These are phyloP conservation scores for Venturia nashicola DNA, from an alignment of 2,329 filamentous ascomycete species.

Conservation along the genomic window DNA sequence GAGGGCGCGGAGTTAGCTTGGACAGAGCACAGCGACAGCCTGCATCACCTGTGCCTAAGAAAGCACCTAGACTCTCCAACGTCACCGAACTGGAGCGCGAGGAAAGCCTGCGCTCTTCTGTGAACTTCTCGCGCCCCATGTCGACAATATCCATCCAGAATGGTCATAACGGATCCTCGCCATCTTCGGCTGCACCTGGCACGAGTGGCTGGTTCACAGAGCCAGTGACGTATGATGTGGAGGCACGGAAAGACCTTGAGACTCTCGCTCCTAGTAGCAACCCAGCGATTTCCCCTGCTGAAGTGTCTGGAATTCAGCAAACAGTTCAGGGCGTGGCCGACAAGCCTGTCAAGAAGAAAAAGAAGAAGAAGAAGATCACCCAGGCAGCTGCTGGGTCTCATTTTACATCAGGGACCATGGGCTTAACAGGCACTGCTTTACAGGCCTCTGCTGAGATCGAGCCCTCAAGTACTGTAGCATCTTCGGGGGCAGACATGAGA, in stretches of 20 bases:
- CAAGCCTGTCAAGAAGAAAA: slow-evolving; percentile 30
- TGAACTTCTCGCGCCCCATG: slow-evolving; percentile 45
- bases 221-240: slow-evolving; percentile 18
- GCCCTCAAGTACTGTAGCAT: background rate
- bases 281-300: background rate
- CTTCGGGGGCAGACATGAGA: background rate
- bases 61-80: slow-evolving; percentile 24
- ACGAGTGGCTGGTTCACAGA: slow-evolving; percentile 26
- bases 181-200: slow-evolving; percentile 12
- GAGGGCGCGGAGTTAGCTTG: slow-evolving; percentile 8
- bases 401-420: slow-evolving; percentile 26
- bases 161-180: slow-evolving; percentile 9
- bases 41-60: slow-evolving; percentile 26
- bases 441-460: background rate
- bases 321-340: slow-evolving; percentile 23
- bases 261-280: background rate
- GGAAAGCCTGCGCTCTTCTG: slow-evolving; percentile 27
- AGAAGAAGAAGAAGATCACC: slow-evolving; percentile 19
- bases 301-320: slow-evolving; percentile 15
- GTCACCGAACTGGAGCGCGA: slow-evolving; percentile 28
- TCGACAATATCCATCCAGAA: slow-evolving; percentile 18
- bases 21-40: background rate
- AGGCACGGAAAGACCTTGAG: slow-evolving; percentile 2
- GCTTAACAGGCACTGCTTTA: slow-evolving; percentile 33
- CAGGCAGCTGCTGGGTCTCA: slow-evolving; percentile 26